phyloP scores from a whole-genome alignment of 495 filamentous ascomycete species.

The Penicillium mononematosum region DNA sequence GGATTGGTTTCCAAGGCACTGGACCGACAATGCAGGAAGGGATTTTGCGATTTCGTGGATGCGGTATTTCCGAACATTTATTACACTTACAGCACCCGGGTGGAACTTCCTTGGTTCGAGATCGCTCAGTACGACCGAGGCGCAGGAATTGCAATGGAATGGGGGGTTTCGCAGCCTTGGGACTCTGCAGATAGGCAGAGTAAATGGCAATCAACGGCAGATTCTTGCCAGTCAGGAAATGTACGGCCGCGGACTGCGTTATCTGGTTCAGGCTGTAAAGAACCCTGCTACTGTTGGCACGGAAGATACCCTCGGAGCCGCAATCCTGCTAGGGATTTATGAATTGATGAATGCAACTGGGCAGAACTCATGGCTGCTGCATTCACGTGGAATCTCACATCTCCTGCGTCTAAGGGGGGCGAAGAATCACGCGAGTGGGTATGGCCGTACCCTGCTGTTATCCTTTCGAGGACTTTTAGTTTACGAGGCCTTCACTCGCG shows the following conservation, averaged over 20 bases:
- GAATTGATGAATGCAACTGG: constrained; percentile 32
- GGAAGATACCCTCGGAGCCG: constrained; percentile 27
- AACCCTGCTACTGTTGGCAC: constrained; percentile 17
- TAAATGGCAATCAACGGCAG: constrained; percentile 16
- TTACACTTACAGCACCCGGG: constrained; percentile 15
- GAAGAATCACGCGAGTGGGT: constrained; percentile 25
- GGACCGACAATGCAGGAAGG: constrained; percentile 19
- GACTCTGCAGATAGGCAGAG: constrained; percentile 20
- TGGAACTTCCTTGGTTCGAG: constrained; percentile 26
- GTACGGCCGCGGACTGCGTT: constrained; percentile 23
- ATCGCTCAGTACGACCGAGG: constrained; percentile 17
- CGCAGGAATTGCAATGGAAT: constrained; percentile 10
- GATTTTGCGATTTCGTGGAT: constrained; percentile 25
- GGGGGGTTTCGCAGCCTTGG: constrained; percentile 21
- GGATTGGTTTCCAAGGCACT: constrained; percentile 18
- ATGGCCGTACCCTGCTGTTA: constrained; percentile 30
- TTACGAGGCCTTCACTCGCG: constrained; percentile 26
- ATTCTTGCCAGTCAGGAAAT: constrained; percentile 25
- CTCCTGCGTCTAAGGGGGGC: constrained; percentile 34
- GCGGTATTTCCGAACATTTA: constrained; percentile 19
- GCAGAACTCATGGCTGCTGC: constrained; percentile 33
- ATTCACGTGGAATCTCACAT: constrained; percentile 34
- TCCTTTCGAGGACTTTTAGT: constrained; percentile 35
- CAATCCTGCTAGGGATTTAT: constrained; percentile 34
- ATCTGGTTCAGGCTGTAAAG: constrained; percentile 12